Evolutionary conservation across 768 basidiomycete species (phyloP), one percentile per base, ranked within the genome.

Genomic region (Russula olivacea): DNA sequence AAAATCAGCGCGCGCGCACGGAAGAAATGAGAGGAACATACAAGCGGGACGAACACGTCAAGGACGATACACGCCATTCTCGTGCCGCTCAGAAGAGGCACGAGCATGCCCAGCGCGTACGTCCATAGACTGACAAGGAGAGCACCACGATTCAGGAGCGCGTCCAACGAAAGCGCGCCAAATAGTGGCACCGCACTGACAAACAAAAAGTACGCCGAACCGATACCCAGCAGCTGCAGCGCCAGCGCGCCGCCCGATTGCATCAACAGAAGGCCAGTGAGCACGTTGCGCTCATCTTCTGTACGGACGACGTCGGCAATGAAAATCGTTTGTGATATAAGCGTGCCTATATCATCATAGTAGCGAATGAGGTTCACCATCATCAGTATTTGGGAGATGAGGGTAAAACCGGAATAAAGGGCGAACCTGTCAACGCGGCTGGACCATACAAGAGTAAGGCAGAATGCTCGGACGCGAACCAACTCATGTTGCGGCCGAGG

Each of bases 21-120:
- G 11, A 47, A 12, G 21, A 45, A n/a, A 45, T 45, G n/a, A 45
- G 2, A 9, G 17, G 23, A 15, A 74, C 82, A 56, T 65, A 89
- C 89, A 69, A 97, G 74, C 8, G 96, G 96, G 0, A 96, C 91
- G 69, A 98, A 97, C 23, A 98, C 88, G 50, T 95, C 90, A 48
- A 91, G 68, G 3, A 88, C 83, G 6, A 84, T 79, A 47, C 81
- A 72, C 43, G 84, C 70, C 38, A 90, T 70, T 68, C 89, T 78
- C 0, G 80, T 74, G 23, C 88, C 86, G 0, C 81, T 76, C 11
- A 84, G 70, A 28, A 90, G 71, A 9, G 84, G 85, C 48, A 82
- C 70, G 12, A 76, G 61, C 74, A 83, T 81, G 0, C 80, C 89
- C 23, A 91, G 52, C 0, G 79, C 81, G 69, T 94, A 93, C 2